Conservation (phyloP, 805 yeast genomes). For the Sugiyamaella chiloensis region DNA sequence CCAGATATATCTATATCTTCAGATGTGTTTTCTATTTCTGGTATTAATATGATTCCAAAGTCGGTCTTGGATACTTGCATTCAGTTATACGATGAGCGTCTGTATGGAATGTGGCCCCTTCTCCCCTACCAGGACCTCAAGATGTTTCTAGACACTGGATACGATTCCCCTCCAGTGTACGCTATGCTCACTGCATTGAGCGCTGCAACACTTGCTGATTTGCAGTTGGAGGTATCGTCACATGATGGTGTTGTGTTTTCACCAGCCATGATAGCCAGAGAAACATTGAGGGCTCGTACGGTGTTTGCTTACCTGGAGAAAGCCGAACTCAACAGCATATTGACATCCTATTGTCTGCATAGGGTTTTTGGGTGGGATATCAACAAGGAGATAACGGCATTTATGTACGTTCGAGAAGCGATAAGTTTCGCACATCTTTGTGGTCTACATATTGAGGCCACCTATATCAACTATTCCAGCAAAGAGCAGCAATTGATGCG, state of each 20-base stretch:
- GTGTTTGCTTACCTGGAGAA: conserved; percentile 9
- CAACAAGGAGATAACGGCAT: conserved; percentile 11
- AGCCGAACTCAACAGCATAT: conserved; percentile 10
- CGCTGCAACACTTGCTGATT: conserved; percentile 16
- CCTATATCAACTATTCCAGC: conserved; percentile 2
- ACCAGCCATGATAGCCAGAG: conserved; percentile 6
- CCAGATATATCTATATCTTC: neutral
- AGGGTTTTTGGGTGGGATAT: conserved; percentile 14
- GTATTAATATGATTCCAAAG: neutral
- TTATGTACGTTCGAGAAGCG: conserved; percentile 17
- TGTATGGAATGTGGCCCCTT: conserved; percentile 20
- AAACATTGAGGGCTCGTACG: conserved; percentile 11
- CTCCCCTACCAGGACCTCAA: conserved; percentile 8
- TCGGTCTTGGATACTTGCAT: conserved; percentile 6
- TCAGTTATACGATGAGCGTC: conserved; percentile 9
- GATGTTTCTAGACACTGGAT: conserved; percentile 9
- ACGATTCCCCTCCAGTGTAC: conserved; percentile 7
- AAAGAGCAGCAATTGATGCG: conserved; percentile 17
- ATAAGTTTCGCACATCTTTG: conserved; percentile 15
- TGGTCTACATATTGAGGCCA: conserved; percentile 12
- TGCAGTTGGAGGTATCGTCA: conserved; percentile 10
- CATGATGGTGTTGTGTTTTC: conserved; percentile 5
- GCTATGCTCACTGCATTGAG: conserved; percentile 12
- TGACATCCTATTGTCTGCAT: conserved; percentile 18
- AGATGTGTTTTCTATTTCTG: too few species aligned